phyloP scores from a whole-genome alignment of 2,329 filamentous ascomycete species.

The Chalaropsis thielavioides region DNA sequence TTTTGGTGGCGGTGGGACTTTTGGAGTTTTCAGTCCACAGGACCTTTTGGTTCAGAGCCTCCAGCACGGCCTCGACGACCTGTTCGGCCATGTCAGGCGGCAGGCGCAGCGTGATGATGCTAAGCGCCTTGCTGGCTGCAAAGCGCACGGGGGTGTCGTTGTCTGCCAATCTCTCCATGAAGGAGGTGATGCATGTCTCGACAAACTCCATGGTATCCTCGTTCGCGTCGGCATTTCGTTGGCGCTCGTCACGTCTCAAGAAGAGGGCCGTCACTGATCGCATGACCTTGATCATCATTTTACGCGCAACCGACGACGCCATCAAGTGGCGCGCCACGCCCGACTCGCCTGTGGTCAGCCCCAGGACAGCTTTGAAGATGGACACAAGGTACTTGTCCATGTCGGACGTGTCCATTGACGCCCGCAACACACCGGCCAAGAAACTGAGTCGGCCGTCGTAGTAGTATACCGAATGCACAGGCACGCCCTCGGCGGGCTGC shows the following conservation, averaged over 20 bases:
- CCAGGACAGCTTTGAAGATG: slow-evolving; percentile 52
- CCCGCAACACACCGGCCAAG: slow-evolving; percentile 55
- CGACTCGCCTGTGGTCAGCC: slow-evolving; percentile 39
- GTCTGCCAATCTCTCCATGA: slow-evolving; percentile 66
- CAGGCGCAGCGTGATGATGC: slow-evolving; percentile 69
- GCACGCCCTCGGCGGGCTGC: slow-evolving; percentile 26
- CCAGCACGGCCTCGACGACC: slow-evolving; percentile 74
- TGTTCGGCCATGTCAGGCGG: slow-evolving; percentile 69
- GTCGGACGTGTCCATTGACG: slow-evolving; percentile 58
- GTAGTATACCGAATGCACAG: slow-evolving; percentile 47
- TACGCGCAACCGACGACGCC: slow-evolving; percentile 65
- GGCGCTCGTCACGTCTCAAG: slow-evolving; percentile 25
- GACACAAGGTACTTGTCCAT: slow-evolving; percentile 50
- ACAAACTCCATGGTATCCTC: slow-evolving; percentile 40
- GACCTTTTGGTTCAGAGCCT: slow-evolving; percentile 46
- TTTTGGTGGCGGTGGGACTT: slow-evolving; percentile 24
- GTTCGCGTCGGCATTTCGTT: slow-evolving; percentile 32
- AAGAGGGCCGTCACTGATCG: slow-evolving; percentile 57
- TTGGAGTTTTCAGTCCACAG: slow-evolving; percentile 32
- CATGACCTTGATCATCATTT: slow-evolving; percentile 71
- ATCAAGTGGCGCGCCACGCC: slow-evolving; percentile 39
- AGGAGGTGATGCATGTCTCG: slow-evolving; percentile 68
- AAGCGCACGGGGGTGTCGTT: slow-evolving; percentile 83
- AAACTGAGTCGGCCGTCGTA: slow-evolving; percentile 70
- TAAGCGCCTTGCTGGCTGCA: slow-evolving; percentile 83